Percentiles rank a stretch among this genome's conserved stretches.
phyloP scores from a whole-genome alignment of 805 yeast genomes.

The Millerozyma miso region DNA sequence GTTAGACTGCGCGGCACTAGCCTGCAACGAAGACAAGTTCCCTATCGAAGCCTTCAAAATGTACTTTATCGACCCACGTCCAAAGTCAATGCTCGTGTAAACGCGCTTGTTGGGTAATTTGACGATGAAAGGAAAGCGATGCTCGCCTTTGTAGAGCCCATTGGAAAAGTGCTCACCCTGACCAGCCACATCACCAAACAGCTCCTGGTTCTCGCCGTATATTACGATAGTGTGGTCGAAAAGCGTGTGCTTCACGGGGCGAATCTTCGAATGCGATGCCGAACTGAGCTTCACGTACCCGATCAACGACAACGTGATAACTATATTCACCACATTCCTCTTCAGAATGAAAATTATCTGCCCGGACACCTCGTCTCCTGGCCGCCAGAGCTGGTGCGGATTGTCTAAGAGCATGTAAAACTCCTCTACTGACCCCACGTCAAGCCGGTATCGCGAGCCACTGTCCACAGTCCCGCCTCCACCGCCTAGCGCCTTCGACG shows the following conservation, averaged over 20 bases:
- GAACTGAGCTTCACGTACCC: slow-evolving; percentile 57
- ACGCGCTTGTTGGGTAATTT: slow-evolving; percentile 72
- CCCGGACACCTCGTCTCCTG: slow-evolving; percentile 74
- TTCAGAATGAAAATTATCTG: slow-evolving; percentile 54
- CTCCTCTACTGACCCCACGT: slow-evolving; percentile 48
- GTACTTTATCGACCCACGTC: slow-evolving; percentile 78
- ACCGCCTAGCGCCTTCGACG: slow-evolving; percentile 5
- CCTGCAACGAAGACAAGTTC: slow-evolving; percentile 13
- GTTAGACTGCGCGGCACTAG: slow-evolving; percentile 13
- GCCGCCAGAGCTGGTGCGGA: slow-evolving; percentile 74
- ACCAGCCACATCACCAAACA: neutral
- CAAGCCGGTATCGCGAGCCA: slow-evolving; percentile 23
- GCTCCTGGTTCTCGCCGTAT: slow-evolving; percentile 42
- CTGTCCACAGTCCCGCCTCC: slow-evolving; percentile 1
- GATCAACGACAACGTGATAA: slow-evolving; percentile 48
- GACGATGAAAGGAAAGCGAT: slow-evolving; percentile 80
- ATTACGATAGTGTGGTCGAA: slow-evolving; percentile 57
- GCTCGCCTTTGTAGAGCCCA: slow-evolving; percentile 78
- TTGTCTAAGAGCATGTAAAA: slow-evolving; percentile 68
- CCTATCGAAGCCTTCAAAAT: slow-evolving; percentile 49
- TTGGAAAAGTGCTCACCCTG: slow-evolving; percentile 21
- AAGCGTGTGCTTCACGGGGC: slow-evolving; percentile 49
- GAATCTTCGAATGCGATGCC: slow-evolving; percentile 47
- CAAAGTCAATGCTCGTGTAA: slow-evolving; percentile 74
- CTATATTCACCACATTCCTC: slow-evolving; percentile 51